phyloP scores from a whole-genome alignment of 2,329 filamentous ascomycete genomes.

The Neoascochyta sp. region DNA sequence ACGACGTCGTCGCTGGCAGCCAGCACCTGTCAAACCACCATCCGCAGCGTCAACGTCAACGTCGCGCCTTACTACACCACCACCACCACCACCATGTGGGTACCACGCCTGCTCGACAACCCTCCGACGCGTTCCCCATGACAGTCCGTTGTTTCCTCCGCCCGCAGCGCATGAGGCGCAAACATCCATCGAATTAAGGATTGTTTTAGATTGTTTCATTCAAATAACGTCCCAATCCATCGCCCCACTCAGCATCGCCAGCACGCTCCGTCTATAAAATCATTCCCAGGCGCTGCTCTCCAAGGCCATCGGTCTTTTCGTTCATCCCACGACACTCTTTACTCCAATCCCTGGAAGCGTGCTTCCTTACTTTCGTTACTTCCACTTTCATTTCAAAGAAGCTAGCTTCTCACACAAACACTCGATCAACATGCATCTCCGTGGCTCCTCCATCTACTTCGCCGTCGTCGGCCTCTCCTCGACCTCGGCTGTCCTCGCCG shows the following conservation, averaged over 20 bases:
- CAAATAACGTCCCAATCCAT: slow-evolving; percentile 11
- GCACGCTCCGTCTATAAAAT: slow-evolving; percentile 5
- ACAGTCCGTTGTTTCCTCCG: no score
- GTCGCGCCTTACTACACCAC: no score
- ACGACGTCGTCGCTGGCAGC: no score
- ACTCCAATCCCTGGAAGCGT: slow-evolving; percentile 14
- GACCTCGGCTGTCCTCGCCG: slow-evolving; percentile 27
- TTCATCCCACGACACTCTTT: slow-evolving; percentile 5
- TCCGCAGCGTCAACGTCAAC: no score
- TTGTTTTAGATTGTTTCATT: slow-evolving; percentile 7
- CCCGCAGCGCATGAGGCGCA: no score
- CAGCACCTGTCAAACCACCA: no score
- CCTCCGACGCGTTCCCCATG: no score
- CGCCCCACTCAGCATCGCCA: slow-evolving; percentile 6
- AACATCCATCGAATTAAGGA: no score
- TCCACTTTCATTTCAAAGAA: slow-evolving; percentile 13
- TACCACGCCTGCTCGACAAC: no score
- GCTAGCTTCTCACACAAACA: slow-evolving; percentile 11
- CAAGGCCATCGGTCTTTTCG: slow-evolving; percentile 9
- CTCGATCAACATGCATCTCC: slow-evolving; percentile 20
- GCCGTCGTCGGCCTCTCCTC: slow-evolving; percentile 25
- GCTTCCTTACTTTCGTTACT: slow-evolving; percentile 20
- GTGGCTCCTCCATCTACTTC: slow-evolving; percentile 21
- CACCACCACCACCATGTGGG: no score
- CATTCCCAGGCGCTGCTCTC: no score